Evolutionary conservation across 2,329 filamentous ascomycete genomes (phyloP), one percentile per base, ranked within the genome.

Genomic region (Aureobasidium sp.): DNA sequence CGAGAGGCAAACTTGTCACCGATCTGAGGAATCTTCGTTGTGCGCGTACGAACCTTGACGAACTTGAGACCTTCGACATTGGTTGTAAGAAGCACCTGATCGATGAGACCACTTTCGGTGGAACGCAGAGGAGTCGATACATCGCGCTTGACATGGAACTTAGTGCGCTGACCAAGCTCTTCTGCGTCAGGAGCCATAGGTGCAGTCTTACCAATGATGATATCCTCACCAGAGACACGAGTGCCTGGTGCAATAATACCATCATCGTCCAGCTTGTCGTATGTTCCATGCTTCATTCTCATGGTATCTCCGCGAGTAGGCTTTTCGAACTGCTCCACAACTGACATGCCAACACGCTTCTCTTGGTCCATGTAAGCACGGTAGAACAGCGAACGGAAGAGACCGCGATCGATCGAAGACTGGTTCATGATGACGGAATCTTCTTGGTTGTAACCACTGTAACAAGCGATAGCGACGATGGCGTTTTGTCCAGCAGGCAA

Each of bases 361-460:
- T 99, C 94, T 67, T 91, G 91, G 71, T 99, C 94, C 36, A 91
- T 95, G 76, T 99, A 99, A 11, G 93, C 91, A 68, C 95, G 87
- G 84, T 96, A 99, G 81, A 97, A 99, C 60, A 99, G 78, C 83
- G 91, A 97, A 71, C 95, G 85, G 87, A 99, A 99, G 5, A 99
- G 82, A 65, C 94, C 94, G 71, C 94, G 89, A 75, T 99, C 94
- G 70, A 99, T 97, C 76, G 91, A 96, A 78, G 91, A 97, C 79
- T 99, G 94, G 76, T 99, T 99, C 94, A 99, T 97, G 70, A 99
- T 96, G 67, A 99, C 93, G 67, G 94, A 99, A 85, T 99, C 94
- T 91, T 99, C 94, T 75, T 99, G 95, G 76, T 99, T 99, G 81
- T 99, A 99, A 63, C 94, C 94, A 60, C 92, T 96, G 77, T 99